These are phyloP conservation scores for Russula olivacea DNA, from an alignment of 768 basidiomycete species.

Conservation along the genomic window DNA sequence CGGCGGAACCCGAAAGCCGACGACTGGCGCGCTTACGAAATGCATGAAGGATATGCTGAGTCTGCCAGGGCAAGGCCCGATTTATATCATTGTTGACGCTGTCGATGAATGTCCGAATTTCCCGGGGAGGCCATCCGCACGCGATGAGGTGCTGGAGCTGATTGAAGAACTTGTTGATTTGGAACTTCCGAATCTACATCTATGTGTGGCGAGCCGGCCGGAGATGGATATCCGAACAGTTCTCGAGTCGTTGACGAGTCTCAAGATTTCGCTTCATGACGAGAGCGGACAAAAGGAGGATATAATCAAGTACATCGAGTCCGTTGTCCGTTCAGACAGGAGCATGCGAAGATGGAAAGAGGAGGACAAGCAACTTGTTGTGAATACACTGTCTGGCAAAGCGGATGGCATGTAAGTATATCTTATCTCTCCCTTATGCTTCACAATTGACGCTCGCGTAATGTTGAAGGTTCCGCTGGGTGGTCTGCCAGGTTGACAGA, in stretches of 20 bases:
- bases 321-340: background rate
- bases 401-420: constrained; percentile 11
- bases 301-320: background rate
- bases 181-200: background rate
- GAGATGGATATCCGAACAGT: background rate
- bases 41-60: background rate
- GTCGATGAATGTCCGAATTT: background rate
- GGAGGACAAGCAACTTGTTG: background rate
- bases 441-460: background rate
- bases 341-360: background rate
- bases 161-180: background rate
- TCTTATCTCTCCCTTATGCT: background rate
- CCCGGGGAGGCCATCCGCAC: background rate
- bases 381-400: background rate
- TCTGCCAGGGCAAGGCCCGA: background rate
- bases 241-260: background rate
- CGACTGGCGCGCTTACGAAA: background rate
- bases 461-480: constrained; percentile 5
- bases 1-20: background rate
- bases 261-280: background rate
- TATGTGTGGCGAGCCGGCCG: background rate
- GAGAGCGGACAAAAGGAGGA: background rate
- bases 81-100: constrained; percentile 7
- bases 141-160: background rate
- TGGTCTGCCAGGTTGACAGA: background rate